These are phyloP conservation scores for Talaromyces pinophilus DNA, from an alignment of 2,329 filamentous ascomycete genomes.

Conservation along the genomic window DNA sequence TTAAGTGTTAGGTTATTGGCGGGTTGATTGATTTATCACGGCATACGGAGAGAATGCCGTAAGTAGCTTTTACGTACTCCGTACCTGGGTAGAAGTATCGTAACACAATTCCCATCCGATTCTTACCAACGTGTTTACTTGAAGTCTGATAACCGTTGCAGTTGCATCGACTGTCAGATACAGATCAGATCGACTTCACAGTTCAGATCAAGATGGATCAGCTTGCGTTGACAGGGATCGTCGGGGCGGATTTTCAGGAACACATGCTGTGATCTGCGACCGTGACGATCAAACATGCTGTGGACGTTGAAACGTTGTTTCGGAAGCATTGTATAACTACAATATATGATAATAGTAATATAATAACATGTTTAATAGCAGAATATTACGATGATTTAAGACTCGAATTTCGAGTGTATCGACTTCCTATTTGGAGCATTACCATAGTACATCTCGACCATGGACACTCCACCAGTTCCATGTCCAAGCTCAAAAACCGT, in stretches of 20 bases:
- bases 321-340: neutral
- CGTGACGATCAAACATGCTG: slow-evolving; percentile 17
- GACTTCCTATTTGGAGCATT: slow-evolving; percentile 1
- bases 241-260: slow-evolving; percentile 23
- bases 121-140: neutral
- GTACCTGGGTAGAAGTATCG: neutral
- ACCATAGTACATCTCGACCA: too few species aligned
- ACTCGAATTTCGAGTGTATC: neutral
- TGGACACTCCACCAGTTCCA: neutral
- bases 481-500: neutral
- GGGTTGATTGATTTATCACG: neutral
- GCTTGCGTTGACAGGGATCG: slow-evolving; percentile 24
- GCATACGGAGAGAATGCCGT: neutral
- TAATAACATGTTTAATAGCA: neutral
- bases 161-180: neutral
- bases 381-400: neutral
- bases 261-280: slow-evolving; percentile 20
- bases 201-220: slow-evolving; percentile 21
- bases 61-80: neutral
- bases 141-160: slow-evolving; percentile 1
- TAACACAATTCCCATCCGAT: neutral
- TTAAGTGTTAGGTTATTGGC: neutral
- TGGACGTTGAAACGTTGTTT: slow-evolving; percentile 2
- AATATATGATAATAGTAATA: too few species aligned
- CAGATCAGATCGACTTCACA: slow-evolving; percentile 1